Evolutionary conservation across 768 basidiomycete species (phyloP).

Genomic region (Pisolithus marmoratus): DNA sequence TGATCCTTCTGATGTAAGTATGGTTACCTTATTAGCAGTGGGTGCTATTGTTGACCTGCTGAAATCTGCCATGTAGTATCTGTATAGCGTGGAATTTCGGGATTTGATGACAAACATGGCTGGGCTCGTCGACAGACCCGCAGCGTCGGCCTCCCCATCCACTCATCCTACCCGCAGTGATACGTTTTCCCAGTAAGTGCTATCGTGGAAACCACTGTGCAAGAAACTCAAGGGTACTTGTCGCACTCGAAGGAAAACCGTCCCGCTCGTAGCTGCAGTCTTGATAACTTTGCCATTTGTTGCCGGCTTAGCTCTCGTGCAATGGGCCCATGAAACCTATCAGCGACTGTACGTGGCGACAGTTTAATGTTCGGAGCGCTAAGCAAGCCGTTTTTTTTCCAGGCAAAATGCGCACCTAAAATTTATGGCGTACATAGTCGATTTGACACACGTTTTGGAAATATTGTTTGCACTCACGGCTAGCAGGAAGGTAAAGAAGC

Average conservation of each 20-base stretch:
- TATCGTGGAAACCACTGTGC: no score
- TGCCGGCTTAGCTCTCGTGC: no score
- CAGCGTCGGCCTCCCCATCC: no score
- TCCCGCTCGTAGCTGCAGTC: no score
- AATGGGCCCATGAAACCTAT: background rate
- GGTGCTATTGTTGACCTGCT: background rate
- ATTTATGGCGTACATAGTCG: slow-evolving; percentile 23
- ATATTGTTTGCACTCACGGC: slow-evolving; percentile 9
- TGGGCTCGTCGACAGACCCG: no score
- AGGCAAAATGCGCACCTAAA: slow-evolving; percentile 3
- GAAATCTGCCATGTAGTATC: background rate
- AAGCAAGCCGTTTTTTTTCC: background rate
- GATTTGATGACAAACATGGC: background rate
- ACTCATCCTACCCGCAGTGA: no score
- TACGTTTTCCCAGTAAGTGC: no score
- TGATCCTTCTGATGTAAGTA: slow-evolving; percentile 3
- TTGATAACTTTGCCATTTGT: no score
- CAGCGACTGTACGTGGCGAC: background rate
- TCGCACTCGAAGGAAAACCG: no score
- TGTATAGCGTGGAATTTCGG: background rate
- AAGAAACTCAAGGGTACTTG: no score
- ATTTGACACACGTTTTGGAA: slow-evolving; percentile 19
- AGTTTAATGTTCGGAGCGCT: background rate
- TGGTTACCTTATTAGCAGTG: background rate
- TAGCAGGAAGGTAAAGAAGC: background rate